Conservation (phyloP, 306 rosid species). For the Vigna mungo region DNA sequence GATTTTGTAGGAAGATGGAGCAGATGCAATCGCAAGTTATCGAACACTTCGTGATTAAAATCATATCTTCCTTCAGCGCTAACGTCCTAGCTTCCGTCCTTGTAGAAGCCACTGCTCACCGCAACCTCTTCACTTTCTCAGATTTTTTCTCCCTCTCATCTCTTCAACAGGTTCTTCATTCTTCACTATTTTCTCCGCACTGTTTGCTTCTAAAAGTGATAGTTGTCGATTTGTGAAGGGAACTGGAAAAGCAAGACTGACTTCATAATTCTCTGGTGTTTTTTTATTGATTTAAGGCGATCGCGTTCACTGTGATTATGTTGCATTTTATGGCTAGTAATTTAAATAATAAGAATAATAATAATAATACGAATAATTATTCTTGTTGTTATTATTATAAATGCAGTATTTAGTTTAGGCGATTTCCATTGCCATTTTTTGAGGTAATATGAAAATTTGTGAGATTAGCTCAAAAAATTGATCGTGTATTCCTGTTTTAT, state of each 20-base stretch:
- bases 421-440: no score
- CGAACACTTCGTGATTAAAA: slow-evolving; percentile 80
- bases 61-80: slow-evolving; percentile 60
- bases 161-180: slow-evolving; percentile 63
- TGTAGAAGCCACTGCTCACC: slow-evolving; percentile 82
- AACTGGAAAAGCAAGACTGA: neutral
- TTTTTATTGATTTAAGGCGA: neutral
- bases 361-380: no score
- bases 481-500: no score
- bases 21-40: slow-evolving; percentile 79
- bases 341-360: no score
- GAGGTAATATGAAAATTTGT: no score
- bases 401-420: no score
- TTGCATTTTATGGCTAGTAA: neutral
- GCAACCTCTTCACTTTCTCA: slow-evolving; percentile 88
- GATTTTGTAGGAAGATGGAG: slow-evolving; percentile 41
- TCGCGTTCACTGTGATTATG: neutral
- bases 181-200: neutral
- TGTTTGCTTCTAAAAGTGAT: neutral
- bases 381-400: neutral
- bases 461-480: no score
- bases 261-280: neutral
- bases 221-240: neutral
- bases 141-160: slow-evolving; percentile 85
- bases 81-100: slow-evolving; percentile 61